Evolutionary conservation across 2,329 filamentous ascomycete genomes (phyloP), one percentile per base, ranked within the genome.

Genomic region (Neurospora sp.): DNA sequence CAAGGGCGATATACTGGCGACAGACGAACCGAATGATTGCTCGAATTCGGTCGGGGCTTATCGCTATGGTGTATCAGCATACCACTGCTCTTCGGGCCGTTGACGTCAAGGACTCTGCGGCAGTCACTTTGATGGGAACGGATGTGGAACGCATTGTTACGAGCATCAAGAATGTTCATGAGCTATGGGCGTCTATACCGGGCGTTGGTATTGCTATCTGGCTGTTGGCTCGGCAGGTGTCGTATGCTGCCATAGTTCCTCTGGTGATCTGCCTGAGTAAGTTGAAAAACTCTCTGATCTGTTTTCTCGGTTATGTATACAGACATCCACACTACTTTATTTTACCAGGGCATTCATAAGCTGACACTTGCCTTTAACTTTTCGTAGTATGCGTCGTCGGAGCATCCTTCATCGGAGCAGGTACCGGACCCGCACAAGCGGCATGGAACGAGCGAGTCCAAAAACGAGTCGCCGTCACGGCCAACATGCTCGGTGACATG

Each of bases 371-470:
- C 23, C 19, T 28, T 3, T 33, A 33, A 28, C 2, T 1, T 33
- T 33, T 33, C 52, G 2, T 1, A 70, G 69, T 62, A 1, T 76
- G 74, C 28, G 71, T 77, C 15, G 67, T 69, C 2, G 69, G 70
- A 2, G 75, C 73, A 1, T 72, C 74, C 0, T 69, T 72, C 19
- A 33, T 77, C 17, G 52, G 71, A 15, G 69, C 41, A 28, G 68
- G 69, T 4, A 70, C 71, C 10, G 75, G 69, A 36, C 72, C 38
- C 12, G 79, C 73, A 39, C 78, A 75, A 72, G 78, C 71, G 74
- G 72, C 75, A 0, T 84, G 82, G 83, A 80, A 82, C 40, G 79
- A 81, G 66, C 79, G 77, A 36, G 81, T 84, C 12, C 79, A 84
- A 73, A 76, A 79, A 46, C 80, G 83, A 5, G 78, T 84, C 4